A percentile compares a stretch with the other conserved stretches of the same genome.
Evolutionary conservation across 768 basidiomycete species (phyloP).

Genomic region (Boletus rubropictus): DNA sequence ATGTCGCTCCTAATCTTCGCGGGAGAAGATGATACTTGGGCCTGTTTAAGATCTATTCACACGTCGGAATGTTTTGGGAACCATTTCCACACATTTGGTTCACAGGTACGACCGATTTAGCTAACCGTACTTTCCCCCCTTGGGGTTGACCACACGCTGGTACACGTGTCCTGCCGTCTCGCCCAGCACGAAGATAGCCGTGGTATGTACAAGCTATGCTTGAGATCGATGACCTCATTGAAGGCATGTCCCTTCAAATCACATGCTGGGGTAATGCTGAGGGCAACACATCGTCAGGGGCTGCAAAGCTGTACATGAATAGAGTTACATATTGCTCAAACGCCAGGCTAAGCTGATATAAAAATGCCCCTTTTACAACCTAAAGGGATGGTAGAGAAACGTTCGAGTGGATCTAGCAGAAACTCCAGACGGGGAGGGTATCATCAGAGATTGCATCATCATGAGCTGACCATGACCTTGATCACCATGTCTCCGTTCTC

Average conservation of each 20-base stretch:
- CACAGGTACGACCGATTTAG: constrained; percentile 9
- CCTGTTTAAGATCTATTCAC: constrained; percentile 15
- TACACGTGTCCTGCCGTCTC: constrained; percentile 10
- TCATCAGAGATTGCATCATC: constrained; percentile 12
- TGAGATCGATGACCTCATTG: constrained; percentile 12
- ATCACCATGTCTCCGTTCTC: constrained; percentile 77
- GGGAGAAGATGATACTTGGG: constrained; percentile 20
- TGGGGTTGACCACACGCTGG: not conserved
- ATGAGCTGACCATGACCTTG: constrained; percentile 76
- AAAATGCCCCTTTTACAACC: constrained; percentile 11
- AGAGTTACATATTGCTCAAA: constrained; percentile 22
- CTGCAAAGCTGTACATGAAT: constrained; percentile 11
- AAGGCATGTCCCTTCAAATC: not conserved
- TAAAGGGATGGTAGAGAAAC: constrained; percentile 8
- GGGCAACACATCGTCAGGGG: constrained; percentile 1
- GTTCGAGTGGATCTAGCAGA: constrained; percentile 8
- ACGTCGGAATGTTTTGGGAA: constrained; percentile 11
- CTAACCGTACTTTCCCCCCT: constrained; percentile 1
- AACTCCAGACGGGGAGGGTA: not conserved
- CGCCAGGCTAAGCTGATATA: constrained; percentile 6
- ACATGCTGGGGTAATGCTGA: not conserved
- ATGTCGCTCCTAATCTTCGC: constrained; percentile 16
- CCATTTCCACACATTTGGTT: constrained; percentile 1
- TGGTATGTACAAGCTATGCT: not conserved
- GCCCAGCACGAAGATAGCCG: constrained; percentile 6